A percentile compares a stretch with the other conserved stretches of the same genome.
These are phyloP conservation scores for Anisodus acutangulus DNA, from an alignment of 257 asterid genomes.

Conservation along the genomic window DNA sequence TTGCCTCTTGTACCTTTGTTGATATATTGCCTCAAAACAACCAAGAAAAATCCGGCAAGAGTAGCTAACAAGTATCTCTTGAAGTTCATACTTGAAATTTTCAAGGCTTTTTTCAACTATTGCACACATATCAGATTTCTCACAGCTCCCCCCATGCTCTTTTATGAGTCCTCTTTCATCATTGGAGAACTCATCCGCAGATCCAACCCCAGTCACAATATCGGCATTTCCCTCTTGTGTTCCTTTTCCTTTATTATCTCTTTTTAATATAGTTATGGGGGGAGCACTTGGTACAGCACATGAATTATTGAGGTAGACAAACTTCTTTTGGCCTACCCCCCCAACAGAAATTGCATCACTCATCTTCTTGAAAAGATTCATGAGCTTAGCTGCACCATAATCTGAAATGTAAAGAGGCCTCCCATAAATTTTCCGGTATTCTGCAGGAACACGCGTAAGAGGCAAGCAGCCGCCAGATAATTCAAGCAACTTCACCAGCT, in stretches of 20 bases:
- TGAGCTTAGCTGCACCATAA: conserved; percentile 72
- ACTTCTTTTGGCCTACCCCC: conserved; percentile 64
- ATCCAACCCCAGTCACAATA: conserved; percentile 45
- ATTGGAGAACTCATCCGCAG: conserved; percentile 72
- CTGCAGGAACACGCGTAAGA: conserved; percentile 65
- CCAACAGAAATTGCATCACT: conserved; percentile 54
- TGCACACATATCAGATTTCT: conserved; percentile 35
- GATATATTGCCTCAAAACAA: conserved; percentile 71
- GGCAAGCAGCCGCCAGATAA: conserved; percentile 71
- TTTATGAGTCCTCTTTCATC: conserved; percentile 57
- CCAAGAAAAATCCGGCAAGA: conserved; percentile 69
- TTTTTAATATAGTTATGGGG: conserved; percentile 46
- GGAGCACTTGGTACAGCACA: conserved; percentile 46
- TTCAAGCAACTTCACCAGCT: conserved; percentile 76
- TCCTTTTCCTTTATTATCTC: conserved; percentile 58
- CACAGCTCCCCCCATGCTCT: conserved; percentile 38
- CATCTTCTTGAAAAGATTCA: conserved; percentile 77
- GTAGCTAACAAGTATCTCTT: conserved; percentile 88
- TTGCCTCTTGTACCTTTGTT: conserved; percentile 76
- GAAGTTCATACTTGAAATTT: conserved; percentile 74
- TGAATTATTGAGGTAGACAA: conserved; percentile 54
- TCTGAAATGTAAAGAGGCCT: conserved; percentile 81
- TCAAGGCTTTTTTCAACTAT: conserved; percentile 46
- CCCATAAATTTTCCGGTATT: conserved; percentile 73
- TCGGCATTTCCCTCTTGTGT: conserved; percentile 47